Evolutionary conservation across 352 stramenopile genomes (phyloP).

Genomic region (Pythium monospermum): DNA sequence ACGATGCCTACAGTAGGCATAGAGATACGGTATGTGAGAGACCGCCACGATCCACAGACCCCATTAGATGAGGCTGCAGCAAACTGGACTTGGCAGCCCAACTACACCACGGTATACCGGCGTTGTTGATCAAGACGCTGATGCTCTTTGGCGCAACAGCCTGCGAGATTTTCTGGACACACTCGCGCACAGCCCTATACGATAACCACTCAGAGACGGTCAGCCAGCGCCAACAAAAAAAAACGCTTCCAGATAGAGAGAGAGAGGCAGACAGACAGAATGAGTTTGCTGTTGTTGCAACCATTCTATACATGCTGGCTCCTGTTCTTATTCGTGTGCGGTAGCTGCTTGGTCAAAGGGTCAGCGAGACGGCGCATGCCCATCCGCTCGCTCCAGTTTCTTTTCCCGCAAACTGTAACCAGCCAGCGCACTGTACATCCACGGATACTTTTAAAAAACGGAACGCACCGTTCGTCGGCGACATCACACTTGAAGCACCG

Average conservation of each 20-base stretch:
- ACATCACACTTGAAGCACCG: constrained; percentile 57
- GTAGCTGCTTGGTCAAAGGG: no score
- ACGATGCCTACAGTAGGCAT: constrained; percentile 29
- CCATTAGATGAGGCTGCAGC: no score
- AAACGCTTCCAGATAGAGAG: constrained; percentile 38
- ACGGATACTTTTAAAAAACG: neutral
- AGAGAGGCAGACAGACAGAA: constrained; percentile 15
- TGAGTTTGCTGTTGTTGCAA: no score
- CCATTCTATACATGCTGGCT: no score
- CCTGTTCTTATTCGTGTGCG: no score
- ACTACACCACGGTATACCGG: constrained; percentile 28
- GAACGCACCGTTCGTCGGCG: constrained; percentile 43
- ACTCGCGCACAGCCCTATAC: constrained; percentile 4
- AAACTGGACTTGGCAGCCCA: no score
- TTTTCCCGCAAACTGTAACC: no score
- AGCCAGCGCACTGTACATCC: no score
- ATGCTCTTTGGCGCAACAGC: constrained; percentile 16
- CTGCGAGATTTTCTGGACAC: constrained; percentile 9
- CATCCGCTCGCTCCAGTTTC: no score
- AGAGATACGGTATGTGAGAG: neutral
- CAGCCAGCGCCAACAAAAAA: neutral
- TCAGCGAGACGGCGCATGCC: no score
- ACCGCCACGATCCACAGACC: no score
- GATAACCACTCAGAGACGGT: constrained; percentile 27
- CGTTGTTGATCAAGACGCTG: constrained; percentile 32